These are phyloP conservation scores for Polygonum maritimum DNA, from an alignment of 148 eudicot genomes.

Conservation along the genomic window DNA sequence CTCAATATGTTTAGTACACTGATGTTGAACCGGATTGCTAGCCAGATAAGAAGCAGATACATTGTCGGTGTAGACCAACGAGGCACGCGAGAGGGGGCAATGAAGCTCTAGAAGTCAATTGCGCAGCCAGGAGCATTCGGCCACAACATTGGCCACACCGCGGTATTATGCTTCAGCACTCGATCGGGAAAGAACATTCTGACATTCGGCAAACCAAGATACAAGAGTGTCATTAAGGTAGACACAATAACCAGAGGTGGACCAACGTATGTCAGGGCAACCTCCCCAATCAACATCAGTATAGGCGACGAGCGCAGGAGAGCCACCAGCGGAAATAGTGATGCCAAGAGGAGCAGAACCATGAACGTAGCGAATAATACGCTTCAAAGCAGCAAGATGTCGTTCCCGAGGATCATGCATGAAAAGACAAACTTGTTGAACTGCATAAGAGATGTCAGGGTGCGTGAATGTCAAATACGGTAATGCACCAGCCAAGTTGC, in stretches of 20 bases:
- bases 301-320: neutral
- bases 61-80: conserved; percentile 7
- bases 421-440: neutral
- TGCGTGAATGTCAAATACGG: neutral
- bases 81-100: neutral
- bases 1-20: neutral
- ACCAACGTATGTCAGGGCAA: too few species aligned
- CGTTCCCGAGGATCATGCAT: neutral
- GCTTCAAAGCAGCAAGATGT: neutral
- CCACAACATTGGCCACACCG: conserved; percentile 9
- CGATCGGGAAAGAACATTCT: conserved; percentile 7
- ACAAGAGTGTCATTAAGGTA: conserved; percentile 4
- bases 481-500: neutral
- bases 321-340: neutral
- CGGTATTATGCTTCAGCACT: conserved; percentile 14
- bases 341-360: neutral
- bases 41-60: neutral
- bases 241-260: neutral
- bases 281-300: too few species aligned
- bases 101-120: neutral
- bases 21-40: conserved; percentile 1
- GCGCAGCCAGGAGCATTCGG: conserved; percentile 10
- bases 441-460: neutral
- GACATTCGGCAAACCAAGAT: conserved; percentile 5
- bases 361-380: neutral